Conservation (phyloP, 352 stramenopile species). For the Phytopythium aichiense region DNA sequence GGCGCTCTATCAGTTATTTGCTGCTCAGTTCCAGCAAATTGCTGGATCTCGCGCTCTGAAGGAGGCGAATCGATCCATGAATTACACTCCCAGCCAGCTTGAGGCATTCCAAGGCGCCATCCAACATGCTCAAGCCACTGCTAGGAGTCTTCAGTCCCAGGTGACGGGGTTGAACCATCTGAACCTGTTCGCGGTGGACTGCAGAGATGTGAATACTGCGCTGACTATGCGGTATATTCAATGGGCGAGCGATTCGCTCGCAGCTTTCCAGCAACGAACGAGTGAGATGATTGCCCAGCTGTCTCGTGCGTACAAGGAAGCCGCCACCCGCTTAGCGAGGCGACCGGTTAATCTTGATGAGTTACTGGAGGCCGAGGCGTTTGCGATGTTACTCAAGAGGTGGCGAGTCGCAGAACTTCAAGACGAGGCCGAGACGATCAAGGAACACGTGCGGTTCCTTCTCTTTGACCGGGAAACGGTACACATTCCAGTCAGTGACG, state of each 20-base stretch:
- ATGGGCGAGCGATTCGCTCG: slow-evolving; percentile 39
- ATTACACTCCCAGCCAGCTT: slow-evolving; percentile 13
- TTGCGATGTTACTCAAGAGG: slow-evolving; percentile 42
- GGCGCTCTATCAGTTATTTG: slow-evolving; percentile 35
- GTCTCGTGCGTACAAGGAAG: slow-evolving; percentile 70
- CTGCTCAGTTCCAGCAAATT: slow-evolving; percentile 19
- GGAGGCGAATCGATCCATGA: neutral
- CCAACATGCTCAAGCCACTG: slow-evolving; percentile 19
- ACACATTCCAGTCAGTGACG: slow-evolving; percentile 13
- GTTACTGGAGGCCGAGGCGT: slow-evolving; percentile 60
- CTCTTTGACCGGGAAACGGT: slow-evolving; percentile 53
- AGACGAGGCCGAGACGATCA: slow-evolving; percentile 35
- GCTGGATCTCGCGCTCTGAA: neutral
- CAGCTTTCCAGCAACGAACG: slow-evolving; percentile 49
- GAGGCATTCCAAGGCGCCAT: slow-evolving; percentile 26
- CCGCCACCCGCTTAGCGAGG: slow-evolving; percentile 50
- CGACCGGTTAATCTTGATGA: slow-evolving; percentile 71
- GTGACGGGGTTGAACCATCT: slow-evolving; percentile 23
- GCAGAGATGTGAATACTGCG: slow-evolving; percentile 33
- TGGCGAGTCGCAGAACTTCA: slow-evolving; percentile 44
- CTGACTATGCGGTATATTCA: slow-evolving; percentile 33
- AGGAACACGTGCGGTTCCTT: slow-evolving; percentile 59
- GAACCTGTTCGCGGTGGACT: slow-evolving; percentile 50
- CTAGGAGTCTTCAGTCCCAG: slow-evolving; percentile 17
- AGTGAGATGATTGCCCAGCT: slow-evolving; percentile 45